Evolutionary conservation across 371 early-diverging fungal genomes (phyloP).

Genomic region (Mortierella sp.): DNA sequence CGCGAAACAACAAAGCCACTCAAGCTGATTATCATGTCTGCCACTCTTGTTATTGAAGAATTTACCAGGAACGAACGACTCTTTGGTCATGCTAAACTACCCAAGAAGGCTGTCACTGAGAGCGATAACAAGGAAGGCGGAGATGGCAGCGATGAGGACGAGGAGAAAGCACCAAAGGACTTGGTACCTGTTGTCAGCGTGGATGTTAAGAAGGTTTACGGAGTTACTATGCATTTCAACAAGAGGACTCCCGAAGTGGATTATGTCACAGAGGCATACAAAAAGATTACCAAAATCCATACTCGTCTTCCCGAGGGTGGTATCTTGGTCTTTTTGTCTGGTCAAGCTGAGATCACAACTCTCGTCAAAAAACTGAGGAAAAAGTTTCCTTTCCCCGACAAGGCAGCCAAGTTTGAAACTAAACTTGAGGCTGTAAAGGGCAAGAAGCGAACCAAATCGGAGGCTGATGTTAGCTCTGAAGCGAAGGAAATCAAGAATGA

Average conservation of each 20-base stretch:
- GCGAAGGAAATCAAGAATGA: constrained; percentile 45
- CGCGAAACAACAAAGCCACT: constrained; percentile 79
- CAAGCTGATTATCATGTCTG: constrained; percentile 99
- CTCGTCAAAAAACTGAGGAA: constrained; percentile 80
- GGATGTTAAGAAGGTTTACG: constrained; percentile 85
- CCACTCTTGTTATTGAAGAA: constrained; percentile 95
- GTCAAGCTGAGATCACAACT: constrained; percentile 90
- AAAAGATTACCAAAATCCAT: constrained; percentile 95
- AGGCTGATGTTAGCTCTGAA: constrained; percentile 58
- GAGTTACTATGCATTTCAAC: constrained; percentile 91
- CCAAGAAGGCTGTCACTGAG: constrained; percentile 13
- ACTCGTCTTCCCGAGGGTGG: constrained; percentile 91
- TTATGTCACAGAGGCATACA: constrained; percentile 84
- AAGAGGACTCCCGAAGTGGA: constrained; percentile 75
- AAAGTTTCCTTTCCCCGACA: constrained; percentile 70
- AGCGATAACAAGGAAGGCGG: constrained; percentile 11
- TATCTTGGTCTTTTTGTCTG: constrained; percentile 93
- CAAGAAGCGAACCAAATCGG: constrained; percentile 27
- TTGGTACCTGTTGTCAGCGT: constrained; percentile 83
- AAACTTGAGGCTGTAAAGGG: constrained; percentile 17
- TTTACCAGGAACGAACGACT: constrained; percentile 89
- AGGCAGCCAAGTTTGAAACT: constrained; percentile 13
- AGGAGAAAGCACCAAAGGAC: constrained; percentile 39
- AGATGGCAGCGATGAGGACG: constrained; percentile 17
- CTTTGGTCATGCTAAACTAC: constrained; percentile 61